phyloP scores from a whole-genome alignment of 805 yeast species.

The Nakazawaea laoshanensis region DNA sequence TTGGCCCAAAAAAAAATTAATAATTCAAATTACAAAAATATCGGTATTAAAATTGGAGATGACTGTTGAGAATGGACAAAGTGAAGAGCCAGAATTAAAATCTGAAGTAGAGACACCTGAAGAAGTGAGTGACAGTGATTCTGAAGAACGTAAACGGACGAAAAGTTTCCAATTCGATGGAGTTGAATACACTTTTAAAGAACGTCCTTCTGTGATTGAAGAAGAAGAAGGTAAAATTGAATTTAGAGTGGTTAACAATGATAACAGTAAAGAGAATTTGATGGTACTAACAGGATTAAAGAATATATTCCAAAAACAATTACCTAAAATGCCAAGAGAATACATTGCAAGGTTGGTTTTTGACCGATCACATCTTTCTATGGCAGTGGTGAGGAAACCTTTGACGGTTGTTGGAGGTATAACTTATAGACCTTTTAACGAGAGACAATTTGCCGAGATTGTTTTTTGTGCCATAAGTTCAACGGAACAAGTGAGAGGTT shows the following conservation, averaged over 20 bases:
- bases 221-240: constrained; percentile 91
- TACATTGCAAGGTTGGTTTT: constrained; percentile 91
- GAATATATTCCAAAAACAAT: constrained; percentile 92
- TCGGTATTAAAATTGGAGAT: no score
- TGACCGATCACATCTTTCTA: constrained; percentile 88
- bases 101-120: constrained; percentile 19
- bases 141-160: constrained; percentile 33
- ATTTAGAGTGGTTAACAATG: constrained; percentile 94
- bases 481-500: constrained; percentile 96
- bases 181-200: constrained; percentile 71
- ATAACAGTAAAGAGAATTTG: constrained; percentile 76
- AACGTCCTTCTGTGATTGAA: constrained; percentile 89
- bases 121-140: constrained; percentile 25
- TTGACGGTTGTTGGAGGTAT: constrained; percentile 96
- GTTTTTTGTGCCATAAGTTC: constrained; percentile 97
- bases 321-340: constrained; percentile 98
- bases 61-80: no score
- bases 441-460: constrained; percentile 90
- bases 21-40: no score
- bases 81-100: no score
- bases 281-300: constrained; percentile 92
- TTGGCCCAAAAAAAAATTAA: no score
- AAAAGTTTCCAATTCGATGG: constrained; percentile 64
- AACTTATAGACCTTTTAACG: constrained; percentile 89
- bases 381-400: constrained; percentile 93